Conservation (phyloP, 352 stramenopile genomes). For the Pythium scleroteichum region DNA sequence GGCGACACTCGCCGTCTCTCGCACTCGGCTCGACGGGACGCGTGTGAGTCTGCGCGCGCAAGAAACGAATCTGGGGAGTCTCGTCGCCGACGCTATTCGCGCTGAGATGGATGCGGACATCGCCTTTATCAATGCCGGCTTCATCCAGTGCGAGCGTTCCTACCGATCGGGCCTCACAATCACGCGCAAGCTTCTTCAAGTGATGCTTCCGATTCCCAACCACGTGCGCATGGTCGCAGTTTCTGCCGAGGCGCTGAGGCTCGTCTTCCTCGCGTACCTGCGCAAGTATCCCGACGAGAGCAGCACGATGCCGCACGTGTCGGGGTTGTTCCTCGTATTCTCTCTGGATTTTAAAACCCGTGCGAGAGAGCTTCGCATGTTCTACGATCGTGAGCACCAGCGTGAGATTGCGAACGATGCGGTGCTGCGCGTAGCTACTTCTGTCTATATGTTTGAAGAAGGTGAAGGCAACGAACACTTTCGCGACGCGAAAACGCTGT, state of each 20-base stretch:
- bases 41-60: conserved; percentile 68
- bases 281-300: conserved; percentile 9
- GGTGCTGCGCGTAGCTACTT: conserved; percentile 4
- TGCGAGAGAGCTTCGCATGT: conserved; percentile 1
- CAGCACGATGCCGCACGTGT: conserved; percentile 9
- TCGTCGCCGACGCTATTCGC: conserved; percentile 79
- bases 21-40: conserved; percentile 58
- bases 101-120: conserved; percentile 62
- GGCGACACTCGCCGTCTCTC: conserved; percentile 49
- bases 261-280: conserved; percentile 5
- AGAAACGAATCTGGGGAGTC: conserved; percentile 75
- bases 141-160: conserved; percentile 76
- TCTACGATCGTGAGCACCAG: conserved; percentile 14
- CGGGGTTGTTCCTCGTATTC: conserved; percentile 10
- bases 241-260: neutral
- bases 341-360: neutral
- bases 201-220: conserved; percentile 20
- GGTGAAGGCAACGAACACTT: conserved; percentile 13
- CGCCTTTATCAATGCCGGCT: conserved; percentile 87
- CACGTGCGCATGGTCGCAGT: neutral
- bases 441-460: conserved; percentile 9
- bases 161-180: conserved; percentile 2
- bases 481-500: neutral
- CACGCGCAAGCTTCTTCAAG: conserved; percentile 5
- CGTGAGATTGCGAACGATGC: neutral